Percentiles rank a stretch among this genome's conserved stretches.
Evolutionary conservation across 2,329 filamentous ascomycete genomes (phyloP).

Genomic region (Emericellopsis atlantica): DNA sequence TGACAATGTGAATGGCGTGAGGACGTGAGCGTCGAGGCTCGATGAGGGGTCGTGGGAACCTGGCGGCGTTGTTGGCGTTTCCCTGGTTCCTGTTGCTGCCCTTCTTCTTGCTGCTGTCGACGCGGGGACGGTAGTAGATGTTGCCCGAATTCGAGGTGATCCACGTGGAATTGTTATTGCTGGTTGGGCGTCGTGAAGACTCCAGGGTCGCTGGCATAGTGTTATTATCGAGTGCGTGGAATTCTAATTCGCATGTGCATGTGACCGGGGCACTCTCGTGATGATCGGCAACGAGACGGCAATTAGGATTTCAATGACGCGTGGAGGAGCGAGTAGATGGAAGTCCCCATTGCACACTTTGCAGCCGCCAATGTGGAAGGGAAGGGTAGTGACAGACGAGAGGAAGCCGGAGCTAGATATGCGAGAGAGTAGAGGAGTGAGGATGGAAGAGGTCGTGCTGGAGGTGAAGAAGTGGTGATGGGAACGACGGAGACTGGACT

Average conservation of each 20-base stretch:
- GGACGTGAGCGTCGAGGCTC: conserved; percentile 23
- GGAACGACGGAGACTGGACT: no score
- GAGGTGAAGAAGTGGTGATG: no score
- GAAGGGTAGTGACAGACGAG: no score
- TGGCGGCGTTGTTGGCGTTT: conserved; percentile 1
- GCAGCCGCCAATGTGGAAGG: no score
- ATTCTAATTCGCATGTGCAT: background rate
- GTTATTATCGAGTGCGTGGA: background rate
- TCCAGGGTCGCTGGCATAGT: conserved; percentile 3
- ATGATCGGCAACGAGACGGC: no score
- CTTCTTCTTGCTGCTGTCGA: conserved; percentile 1
- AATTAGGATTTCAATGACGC: no score
- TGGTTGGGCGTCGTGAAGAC: conserved; percentile 2
- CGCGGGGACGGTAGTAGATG: conserved; percentile 15
- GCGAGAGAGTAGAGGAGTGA: no score
- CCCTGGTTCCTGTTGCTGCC: background rate
- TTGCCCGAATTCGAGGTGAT: conserved; percentile 11
- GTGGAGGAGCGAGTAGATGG: no score
- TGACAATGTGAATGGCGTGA: conserved; percentile 28
- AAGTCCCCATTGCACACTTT: no score
- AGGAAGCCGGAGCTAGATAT: no score
- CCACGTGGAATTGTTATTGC: conserved; percentile 4
- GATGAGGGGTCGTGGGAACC: conserved; percentile 24
- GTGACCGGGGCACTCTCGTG: no score
- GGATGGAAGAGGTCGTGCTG: no score